Evolutionary conservation across 768 basidiomycete species (phyloP).

Genomic region (Russula sp.): DNA sequence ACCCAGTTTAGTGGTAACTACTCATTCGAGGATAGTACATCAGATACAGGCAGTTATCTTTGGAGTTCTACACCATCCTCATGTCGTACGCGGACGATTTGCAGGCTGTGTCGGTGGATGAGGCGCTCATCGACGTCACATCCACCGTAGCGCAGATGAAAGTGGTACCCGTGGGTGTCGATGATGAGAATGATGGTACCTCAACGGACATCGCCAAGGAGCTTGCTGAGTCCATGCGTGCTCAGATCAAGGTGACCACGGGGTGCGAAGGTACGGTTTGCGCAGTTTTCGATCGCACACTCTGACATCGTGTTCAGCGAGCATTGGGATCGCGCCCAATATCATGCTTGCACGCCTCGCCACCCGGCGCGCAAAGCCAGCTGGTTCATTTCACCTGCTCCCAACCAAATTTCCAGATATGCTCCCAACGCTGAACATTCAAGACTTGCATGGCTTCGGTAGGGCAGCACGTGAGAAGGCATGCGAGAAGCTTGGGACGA

Average conservation of each 20-base stretch:
- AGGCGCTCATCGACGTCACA: slow-evolving; percentile 88
- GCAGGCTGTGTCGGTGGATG: slow-evolving; percentile 94
- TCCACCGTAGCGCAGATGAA: slow-evolving; percentile 40
- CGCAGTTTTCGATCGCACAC: neutral
- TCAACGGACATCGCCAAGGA: slow-evolving; percentile 57
- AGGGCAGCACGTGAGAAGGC: slow-evolving; percentile 70
- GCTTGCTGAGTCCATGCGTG: slow-evolving; percentile 75
- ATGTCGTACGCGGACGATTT: slow-evolving; percentile 87
- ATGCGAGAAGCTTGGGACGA: slow-evolving; percentile 65
- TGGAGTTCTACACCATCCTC: slow-evolving; percentile 88
- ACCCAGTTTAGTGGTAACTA: neutral
- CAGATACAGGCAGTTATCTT: slow-evolving; percentile 78
- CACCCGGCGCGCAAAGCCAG: slow-evolving; percentile 87
- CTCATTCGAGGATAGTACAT: slow-evolving; percentile 3
- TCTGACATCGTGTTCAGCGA: slow-evolving; percentile 43
- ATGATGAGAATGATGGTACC: slow-evolving; percentile 28
- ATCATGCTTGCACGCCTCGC: slow-evolving; percentile 90
- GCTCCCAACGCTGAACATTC: slow-evolving; percentile 63
- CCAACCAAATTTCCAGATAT: slow-evolving; percentile 44
- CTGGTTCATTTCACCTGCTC: slow-evolving; percentile 70
- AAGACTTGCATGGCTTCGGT: slow-evolving; percentile 85
- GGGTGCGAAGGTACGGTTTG: slow-evolving; percentile 65
- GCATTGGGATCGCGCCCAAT: slow-evolving; percentile 88
- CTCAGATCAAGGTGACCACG: slow-evolving; percentile 68
- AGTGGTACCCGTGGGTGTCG: slow-evolving; percentile 11